phyloP scores from a whole-genome alignment of 2,329 filamentous ascomycete species.

The Xylariaceae sp. region DNA sequence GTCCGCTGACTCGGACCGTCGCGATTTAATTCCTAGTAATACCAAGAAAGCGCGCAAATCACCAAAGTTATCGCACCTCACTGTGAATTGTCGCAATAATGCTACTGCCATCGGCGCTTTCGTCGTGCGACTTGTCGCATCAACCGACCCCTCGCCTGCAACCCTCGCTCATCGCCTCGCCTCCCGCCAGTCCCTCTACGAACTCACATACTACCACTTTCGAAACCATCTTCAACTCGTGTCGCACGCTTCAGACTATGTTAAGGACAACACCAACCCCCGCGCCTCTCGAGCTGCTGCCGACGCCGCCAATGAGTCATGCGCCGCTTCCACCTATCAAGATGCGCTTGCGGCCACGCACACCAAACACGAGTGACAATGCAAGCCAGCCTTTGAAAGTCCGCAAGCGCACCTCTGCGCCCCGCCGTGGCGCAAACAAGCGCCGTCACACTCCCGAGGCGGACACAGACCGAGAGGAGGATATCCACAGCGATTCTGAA shows the following conservation, averaged over 20 bases:
- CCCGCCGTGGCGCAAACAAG: conserved; percentile 48
- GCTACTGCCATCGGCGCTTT: conserved; percentile 55
- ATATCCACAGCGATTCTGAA: conserved; percentile 37
- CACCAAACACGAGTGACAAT: conserved; percentile 31
- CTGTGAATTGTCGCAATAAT: conserved; percentile 36
- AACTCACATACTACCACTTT: conserved; percentile 42
- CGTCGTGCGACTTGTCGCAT: conserved; percentile 50
- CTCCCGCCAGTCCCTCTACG: conserved; percentile 52
- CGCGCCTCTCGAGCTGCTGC: conserved; percentile 38
- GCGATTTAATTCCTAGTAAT: conserved; percentile 1
- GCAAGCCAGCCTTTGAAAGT: conserved; percentile 42
- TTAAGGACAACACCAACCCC: conserved; percentile 39
- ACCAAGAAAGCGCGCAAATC: conserved; percentile 1
- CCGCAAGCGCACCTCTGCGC: conserved; percentile 42
- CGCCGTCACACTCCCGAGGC: conserved; percentile 46
- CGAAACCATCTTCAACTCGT: conserved; percentile 53
- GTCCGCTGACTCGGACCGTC: not conserved
- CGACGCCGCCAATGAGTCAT: conserved; percentile 52
- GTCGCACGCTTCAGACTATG: conserved; percentile 57
- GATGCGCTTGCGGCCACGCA: conserved; percentile 50
- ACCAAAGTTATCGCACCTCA: not conserved
- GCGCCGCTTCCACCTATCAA: conserved; percentile 44
- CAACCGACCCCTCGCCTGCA: conserved; percentile 42
- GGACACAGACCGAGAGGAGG: conserved; percentile 40
- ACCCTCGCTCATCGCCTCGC: conserved; percentile 50